Base-by-base conservation (phyloP, 495 filamentous ascomycete species). In the Neurospora sp. region DNA sequence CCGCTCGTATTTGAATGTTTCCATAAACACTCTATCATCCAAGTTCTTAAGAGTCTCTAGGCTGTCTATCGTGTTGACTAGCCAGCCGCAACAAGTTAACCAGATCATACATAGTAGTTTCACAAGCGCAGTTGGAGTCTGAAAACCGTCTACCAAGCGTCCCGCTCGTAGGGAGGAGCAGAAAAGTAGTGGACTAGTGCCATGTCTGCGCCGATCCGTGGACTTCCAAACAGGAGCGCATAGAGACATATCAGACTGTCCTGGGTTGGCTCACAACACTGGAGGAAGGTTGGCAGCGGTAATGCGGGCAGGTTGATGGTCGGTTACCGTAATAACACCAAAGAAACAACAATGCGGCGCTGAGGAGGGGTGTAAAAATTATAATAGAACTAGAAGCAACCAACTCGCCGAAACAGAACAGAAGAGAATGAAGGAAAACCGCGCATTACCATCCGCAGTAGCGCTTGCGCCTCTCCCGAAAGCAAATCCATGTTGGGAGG, bases 391-490 rank as follows among this genome's bases (percentile, higher is more conserved):
- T 65, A 18, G 20, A 27, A 59, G 27, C 53, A 65, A 65, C 27
- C 53, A 8, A 37, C 8, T 65, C 53, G 27, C 27, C 27, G 22
- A 61, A 8, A 7, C 4, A 2, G 70, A 71, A 53, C 27, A 71
- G 18, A 35, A 22, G 10, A 48, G 40, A n/a, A 59, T n/a, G 31
- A 38, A 68, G 45, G 31, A 68, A 39, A 48, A 59, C 61, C 71
- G 48, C 71, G 45, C 71, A 72, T 72, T 35, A 65, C 27, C 53
- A 65, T 65, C 18, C 40, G 9, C 20, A 35, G 39, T 27, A 68
- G 71, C 40, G 71, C 71, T 69, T 69, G 48, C 37, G 37, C 35
- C 48, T 72, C 71, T 72, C 71, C 37, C 37, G 71, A 22, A 16
- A 65, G 53, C 22, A 65, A 37, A 65, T 65, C 53, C 53, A 65